A percentile compares a stretch with the other conserved stretches of the same genome.
Evolutionary conservation across 495 filamentous ascomycete genomes (phyloP).

Genomic region (Neurospora sp.): DNA sequence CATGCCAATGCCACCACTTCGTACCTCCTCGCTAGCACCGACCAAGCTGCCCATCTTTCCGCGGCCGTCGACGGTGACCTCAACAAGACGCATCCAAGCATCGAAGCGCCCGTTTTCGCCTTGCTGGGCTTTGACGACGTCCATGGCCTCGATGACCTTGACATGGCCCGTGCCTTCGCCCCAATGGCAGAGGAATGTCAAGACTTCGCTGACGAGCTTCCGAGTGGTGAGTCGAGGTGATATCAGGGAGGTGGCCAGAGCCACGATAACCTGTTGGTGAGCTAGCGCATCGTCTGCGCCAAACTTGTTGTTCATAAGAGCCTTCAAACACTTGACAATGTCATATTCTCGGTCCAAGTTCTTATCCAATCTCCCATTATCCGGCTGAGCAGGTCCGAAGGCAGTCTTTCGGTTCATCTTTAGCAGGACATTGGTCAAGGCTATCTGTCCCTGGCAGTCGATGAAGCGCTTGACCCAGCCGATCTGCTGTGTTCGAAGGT

Average conservation of each 20-base stretch:
- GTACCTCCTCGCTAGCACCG: constrained; percentile 91
- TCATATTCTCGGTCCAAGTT: constrained; percentile 94
- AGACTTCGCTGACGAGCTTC: constrained; percentile 90
- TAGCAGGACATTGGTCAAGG: constrained; percentile 82
- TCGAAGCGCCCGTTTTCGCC: constrained; percentile 95
- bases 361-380: constrained; percentile 62
- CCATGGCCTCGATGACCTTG: constrained; percentile 88
- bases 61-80: constrained; percentile 92
- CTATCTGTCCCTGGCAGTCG: constrained; percentile 94
- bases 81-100: constrained; percentile 97
- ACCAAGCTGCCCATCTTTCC: constrained; percentile 98
- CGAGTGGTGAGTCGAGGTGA: constrained; percentile 85
- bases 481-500: constrained; percentile 90
- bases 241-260: constrained; percentile 76
- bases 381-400: constrained; percentile 55
- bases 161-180: constrained; percentile 81
- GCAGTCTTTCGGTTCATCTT: constrained; percentile 86
- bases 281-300: constrained; percentile 92
- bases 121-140: constrained; percentile 79
- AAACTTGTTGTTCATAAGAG: constrained; percentile 97
- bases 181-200: constrained; percentile 98
- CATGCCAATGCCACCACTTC: constrained; percentile 96
- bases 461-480: constrained; percentile 96
- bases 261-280: constrained; percentile 81
- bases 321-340: constrained; percentile 94